Evolutionary conservation across 805 yeast species (phyloP).

Genomic region (Hanseniaspora singularis): DNA sequence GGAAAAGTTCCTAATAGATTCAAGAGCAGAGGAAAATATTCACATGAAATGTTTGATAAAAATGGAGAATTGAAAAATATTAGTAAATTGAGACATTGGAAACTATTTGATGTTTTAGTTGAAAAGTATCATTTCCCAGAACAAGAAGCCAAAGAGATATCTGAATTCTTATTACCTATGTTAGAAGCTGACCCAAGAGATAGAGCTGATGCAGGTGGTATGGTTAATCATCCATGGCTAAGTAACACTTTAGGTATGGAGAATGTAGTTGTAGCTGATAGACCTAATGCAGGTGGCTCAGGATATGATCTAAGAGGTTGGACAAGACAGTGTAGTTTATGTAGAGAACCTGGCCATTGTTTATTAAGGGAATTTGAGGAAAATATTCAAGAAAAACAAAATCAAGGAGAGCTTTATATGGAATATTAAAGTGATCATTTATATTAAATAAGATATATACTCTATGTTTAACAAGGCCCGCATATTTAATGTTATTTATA

Average conservation of each 20-base stretch:
- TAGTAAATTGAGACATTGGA: slow-evolving; percentile 79
- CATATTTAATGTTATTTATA: too few relatives aligned
- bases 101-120: slow-evolving; percentile 60
- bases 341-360: slow-evolving; percentile 5
- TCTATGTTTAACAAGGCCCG: too few relatives aligned
- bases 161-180: slow-evolving; percentile 78
- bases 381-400: not conserved
- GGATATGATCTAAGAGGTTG: slow-evolving; percentile 90
- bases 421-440: too few relatives aligned
- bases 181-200: slow-evolving; percentile 60
- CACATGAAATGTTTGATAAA: slow-evolving; percentile 51
- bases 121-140: slow-evolving; percentile 74
- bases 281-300: slow-evolving; percentile 51
- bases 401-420: too few relatives aligned
- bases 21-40: slow-evolving; percentile 48
- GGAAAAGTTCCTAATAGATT: slow-evolving; percentile 55
- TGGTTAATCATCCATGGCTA: slow-evolving; percentile 79
- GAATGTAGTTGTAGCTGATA: slow-evolving; percentile 46
- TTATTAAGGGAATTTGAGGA: not conserved
- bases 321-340: slow-evolving; percentile 31
- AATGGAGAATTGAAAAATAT: slow-evolving; percentile 67
- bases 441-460: too few relatives aligned
- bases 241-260: slow-evolving; percentile 66
- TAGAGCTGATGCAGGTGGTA: slow-evolving; percentile 93
- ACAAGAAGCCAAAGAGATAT: slow-evolving; percentile 56